phyloP scores from a whole-genome alignment of 805 yeast genomes.

The Myxozyma geophila region DNA sequence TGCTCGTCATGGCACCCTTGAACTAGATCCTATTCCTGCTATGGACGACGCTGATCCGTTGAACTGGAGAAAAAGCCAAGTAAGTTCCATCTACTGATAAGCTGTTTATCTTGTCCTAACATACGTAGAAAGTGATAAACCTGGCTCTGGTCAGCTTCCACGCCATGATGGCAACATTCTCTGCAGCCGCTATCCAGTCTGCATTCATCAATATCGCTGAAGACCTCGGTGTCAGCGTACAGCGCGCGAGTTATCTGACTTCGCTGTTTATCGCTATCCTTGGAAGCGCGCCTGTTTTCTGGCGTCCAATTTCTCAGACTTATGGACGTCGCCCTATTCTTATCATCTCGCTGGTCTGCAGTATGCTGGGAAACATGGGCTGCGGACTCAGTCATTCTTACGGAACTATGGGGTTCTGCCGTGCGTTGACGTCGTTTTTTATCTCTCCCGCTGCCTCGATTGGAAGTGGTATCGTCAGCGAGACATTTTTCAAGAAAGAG shows the following conservation, averaged over 20 bases:
- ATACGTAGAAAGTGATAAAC: slow-evolving; percentile 20
- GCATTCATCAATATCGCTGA: slow-evolving; percentile 28
- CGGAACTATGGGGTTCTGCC: slow-evolving; percentile 30
- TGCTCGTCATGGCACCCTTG: slow-evolving; percentile 34
- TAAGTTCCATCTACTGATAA: neutral
- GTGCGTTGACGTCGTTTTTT: slow-evolving; percentile 28
- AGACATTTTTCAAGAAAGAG: slow-evolving; percentile 28
- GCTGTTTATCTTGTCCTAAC: too few species aligned
- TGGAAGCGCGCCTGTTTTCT: slow-evolving; percentile 29
- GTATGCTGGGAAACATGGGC: slow-evolving; percentile 26
- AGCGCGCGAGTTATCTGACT: slow-evolving; percentile 27
- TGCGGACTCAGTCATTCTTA: slow-evolving; percentile 30
- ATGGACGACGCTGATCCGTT: slow-evolving; percentile 27
- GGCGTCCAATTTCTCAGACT: slow-evolving; percentile 26
- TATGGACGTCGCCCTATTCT: slow-evolving; percentile 30
- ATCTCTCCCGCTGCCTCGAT: slow-evolving; percentile 31
- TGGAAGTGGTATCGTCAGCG: slow-evolving; percentile 30
- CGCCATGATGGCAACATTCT: slow-evolving; percentile 30
- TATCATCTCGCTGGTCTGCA: slow-evolving; percentile 11
- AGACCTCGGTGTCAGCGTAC: slow-evolving; percentile 23
- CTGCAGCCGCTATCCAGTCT: slow-evolving; percentile 31
- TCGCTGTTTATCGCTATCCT: slow-evolving; percentile 27
- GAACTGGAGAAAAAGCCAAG: slow-evolving; percentile 25
- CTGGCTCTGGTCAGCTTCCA: slow-evolving; percentile 23
- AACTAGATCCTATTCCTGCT: slow-evolving; percentile 33